A percentile compares a stretch with the other conserved stretches of the same genome.
Conservation (phyloP, 2,329 filamentous ascomycete species). For the Penicillium verrucosum region DNA sequence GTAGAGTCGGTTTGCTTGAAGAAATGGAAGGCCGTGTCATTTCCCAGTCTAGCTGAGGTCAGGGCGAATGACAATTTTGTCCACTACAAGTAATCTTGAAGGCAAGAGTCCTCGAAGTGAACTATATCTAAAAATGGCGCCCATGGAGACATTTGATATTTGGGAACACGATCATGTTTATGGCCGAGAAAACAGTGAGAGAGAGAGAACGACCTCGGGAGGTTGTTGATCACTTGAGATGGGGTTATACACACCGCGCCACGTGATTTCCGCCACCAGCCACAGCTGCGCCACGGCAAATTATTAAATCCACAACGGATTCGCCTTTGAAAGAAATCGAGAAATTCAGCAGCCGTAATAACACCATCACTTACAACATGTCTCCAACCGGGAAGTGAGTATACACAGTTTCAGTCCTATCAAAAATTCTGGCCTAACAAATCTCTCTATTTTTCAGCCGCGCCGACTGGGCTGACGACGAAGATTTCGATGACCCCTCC, state of each 20-base stretch:
- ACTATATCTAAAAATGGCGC: constrained; percentile 15
- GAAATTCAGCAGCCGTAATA: constrained; percentile 37
- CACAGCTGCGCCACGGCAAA: constrained; percentile 36
- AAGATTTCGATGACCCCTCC: constrained; percentile 80
- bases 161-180: not conserved
- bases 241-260: constrained; percentile 1
- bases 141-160: not conserved
- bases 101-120: constrained; percentile 15
- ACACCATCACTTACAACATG: constrained; percentile 39
- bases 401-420: not conserved
- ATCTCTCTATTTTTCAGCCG: constrained; percentile 42
- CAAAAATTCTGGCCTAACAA: constrained; percentile 14
- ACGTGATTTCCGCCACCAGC: constrained; percentile 30
- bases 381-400: constrained; percentile 49
- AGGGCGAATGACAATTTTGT: not conserved
- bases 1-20: not conserved
- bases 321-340: constrained; percentile 40
- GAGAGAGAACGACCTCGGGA: no score
- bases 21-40: not conserved
- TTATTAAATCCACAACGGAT: constrained; percentile 45
- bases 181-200: not conserved
- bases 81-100: constrained; percentile 20
- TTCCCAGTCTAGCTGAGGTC: constrained; percentile 1
- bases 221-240: not conserved
- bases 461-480: constrained; percentile 92